These are phyloP conservation scores for Phyllostachys edulis DNA, from an alignment of 176 grass and related monocot species.

Conservation along the genomic window DNA sequence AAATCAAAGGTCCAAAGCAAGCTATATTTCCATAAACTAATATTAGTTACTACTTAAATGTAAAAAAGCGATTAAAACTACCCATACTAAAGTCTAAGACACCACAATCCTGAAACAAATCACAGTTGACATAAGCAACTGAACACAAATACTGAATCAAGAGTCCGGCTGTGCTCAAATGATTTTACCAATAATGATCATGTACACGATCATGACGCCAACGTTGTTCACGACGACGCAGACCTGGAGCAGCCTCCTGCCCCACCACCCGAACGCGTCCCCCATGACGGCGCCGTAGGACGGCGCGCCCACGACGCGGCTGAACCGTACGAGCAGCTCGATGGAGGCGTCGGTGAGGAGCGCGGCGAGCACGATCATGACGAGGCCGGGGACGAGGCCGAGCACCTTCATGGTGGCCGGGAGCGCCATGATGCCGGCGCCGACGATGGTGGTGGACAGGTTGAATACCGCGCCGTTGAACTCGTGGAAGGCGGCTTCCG, in stretches of 20 bases:
- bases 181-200: conserved; percentile 93
- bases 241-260: conserved; percentile 66
- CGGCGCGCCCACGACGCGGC: conserved; percentile 54
- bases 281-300: conserved; percentile 80
- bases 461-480: conserved; percentile 92
- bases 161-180: neutral
- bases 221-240: conserved; percentile 90
- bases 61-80: neutral
- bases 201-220: conserved; percentile 92
- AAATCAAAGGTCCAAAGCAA: neutral
- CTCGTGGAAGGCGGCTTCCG: conserved; percentile 44
- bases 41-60: neutral
- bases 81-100: neutral
- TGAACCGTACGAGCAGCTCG: conserved; percentile 78
- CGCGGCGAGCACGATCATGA: conserved; percentile 77
- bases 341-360: conserved; percentile 90
- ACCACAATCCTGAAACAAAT: neutral
- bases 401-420: conserved; percentile 97
- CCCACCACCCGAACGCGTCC: conserved; percentile 66
- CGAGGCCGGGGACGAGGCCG: conserved; percentile 69
- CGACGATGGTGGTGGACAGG: conserved; percentile 94
- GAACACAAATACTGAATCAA: neutral
- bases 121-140: neutral
- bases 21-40: neutral
- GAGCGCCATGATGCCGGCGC: conserved; percentile 96